Conservation (phyloP, 106 monocot species). For the Apostasia ramifera region DNA sequence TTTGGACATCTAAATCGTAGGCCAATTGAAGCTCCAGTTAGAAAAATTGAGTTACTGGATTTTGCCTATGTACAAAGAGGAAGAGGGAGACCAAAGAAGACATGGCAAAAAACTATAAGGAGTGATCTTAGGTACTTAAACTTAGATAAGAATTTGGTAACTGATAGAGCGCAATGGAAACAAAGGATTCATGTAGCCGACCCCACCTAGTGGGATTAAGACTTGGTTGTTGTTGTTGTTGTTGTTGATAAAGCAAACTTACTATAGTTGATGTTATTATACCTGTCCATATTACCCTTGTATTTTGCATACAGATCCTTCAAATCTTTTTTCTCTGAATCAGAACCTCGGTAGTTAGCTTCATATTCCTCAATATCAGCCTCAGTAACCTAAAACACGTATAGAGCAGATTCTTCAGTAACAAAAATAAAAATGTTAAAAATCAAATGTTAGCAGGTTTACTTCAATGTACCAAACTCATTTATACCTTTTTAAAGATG, state of each 20-base stretch:
- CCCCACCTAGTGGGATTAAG: no score
- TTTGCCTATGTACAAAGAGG: no score
- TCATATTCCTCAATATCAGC: constrained; percentile 98
- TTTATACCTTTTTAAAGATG: constrained; percentile 65
- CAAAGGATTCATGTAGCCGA: no score
- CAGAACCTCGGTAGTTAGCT: constrained; percentile 89
- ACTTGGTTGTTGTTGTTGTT: no score
- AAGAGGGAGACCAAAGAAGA: no score
- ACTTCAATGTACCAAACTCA: neutral
- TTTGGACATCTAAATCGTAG: no score
- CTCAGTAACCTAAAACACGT: constrained; percentile 60
- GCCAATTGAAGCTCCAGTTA: no score
- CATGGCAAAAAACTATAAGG: no score
- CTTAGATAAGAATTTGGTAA: no score
- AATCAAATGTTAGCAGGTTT: neutral
- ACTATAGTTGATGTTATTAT: neutral
- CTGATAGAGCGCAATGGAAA: no score
- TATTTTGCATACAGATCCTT: constrained; percentile 71
- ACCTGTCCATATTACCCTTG: constrained; percentile 95
- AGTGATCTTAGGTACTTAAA: no score
- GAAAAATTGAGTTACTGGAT: no score
- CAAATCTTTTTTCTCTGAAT: constrained; percentile 87
- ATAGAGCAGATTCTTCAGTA: neutral
- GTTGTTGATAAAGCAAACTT: neutral
- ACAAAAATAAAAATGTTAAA: neutral